Base-by-base conservation (phyloP, 2,329 filamentous ascomycete species). In the Aspergillus amoenus region DNA sequence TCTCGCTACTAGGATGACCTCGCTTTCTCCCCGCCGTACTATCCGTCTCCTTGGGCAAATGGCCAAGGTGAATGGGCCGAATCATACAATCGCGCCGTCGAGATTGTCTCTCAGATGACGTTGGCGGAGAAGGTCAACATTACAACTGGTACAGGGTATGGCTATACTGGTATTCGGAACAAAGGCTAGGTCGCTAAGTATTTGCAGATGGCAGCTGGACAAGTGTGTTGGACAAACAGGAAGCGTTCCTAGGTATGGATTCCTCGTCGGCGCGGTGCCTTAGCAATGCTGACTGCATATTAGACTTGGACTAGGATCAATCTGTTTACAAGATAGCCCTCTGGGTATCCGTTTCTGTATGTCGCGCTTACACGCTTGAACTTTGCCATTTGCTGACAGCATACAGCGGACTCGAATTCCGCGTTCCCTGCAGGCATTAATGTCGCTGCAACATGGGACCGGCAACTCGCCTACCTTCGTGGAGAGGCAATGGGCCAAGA, bases 111-210 rank as follows among this genome's bases (percentile, higher is more conserved):
- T 9, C 86, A 92, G 70, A 77, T 96, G 75, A 96, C 91, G 0
- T 81, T 96, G 37, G 70, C 86, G 11, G 93, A 97, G 74, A 97
- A 96, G 78, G 91, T 97, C 74, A 97, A 97, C 73, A 73, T 99
- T 62, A 97, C 93, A 3, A 97, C 93, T 0, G 93, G 93, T 73
- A 84, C 89, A 62, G 92, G 92, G 84, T 93, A 77, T 73, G 86
- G 64, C 41, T 39, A 17, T 34, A n/a, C 5, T 46, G 44, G 4
- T 13, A 30, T 21, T 44, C 30, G 4, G 8, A 18, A 37, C 9
- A 30, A 48, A 34, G 48, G 11, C 9, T 4, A 11, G n/a, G 18
- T 46, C 39, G 60, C 59, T 55, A 43, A 57, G 44, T 21, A 39
- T 1, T 2, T 44, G 18, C 52, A 86, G 85, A 43, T 91, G 88